Evolutionary conservation across 108 stramenopile species (phyloP).

Genomic region (Poteriospumella lacustris): DNA sequence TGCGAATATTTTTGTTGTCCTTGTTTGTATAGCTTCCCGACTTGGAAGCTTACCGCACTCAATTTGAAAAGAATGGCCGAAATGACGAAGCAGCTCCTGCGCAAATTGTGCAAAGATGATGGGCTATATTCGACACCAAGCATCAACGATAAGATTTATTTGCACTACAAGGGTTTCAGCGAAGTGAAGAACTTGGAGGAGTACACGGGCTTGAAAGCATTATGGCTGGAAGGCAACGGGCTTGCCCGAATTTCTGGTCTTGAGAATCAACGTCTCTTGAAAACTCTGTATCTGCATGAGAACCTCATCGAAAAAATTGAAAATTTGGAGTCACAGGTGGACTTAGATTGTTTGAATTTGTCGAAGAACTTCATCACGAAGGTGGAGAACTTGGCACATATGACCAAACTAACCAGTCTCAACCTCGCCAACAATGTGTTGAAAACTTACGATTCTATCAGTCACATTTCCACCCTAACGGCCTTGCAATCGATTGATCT

Average conservation of each 20-base stretch:
- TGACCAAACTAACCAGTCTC: slow-evolving; percentile 49
- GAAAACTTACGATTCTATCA: slow-evolving; percentile 46
- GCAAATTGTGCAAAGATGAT: slow-evolving; percentile 51
- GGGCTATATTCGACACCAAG: slow-evolving; percentile 56
- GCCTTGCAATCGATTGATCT: slow-evolving; percentile 59
- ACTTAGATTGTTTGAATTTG: slow-evolving; percentile 58
- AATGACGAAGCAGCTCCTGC: slow-evolving; percentile 45
- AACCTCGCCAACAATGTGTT: slow-evolving; percentile 56
- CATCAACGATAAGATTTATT: slow-evolving; percentile 66
- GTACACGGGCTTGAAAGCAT: slow-evolving; percentile 60
- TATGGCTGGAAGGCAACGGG: slow-evolving; percentile 68
- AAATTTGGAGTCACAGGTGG: slow-evolving; percentile 38
- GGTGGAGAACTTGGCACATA: slow-evolving; percentile 44
- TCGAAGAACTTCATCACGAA: slow-evolving; percentile 55
- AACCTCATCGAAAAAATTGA: slow-evolving; percentile 61
- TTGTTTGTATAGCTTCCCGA: no score
- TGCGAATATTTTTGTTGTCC: no score
- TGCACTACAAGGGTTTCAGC: slow-evolving; percentile 66
- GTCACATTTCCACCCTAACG: slow-evolving; percentile 35
- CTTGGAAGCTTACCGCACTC: no score
- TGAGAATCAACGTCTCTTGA: slow-evolving; percentile 44
- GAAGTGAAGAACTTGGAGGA: slow-evolving; percentile 60
- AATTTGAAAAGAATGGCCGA: slow-evolving; percentile 44
- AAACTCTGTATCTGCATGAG: slow-evolving; percentile 60
- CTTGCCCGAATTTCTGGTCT: slow-evolving; percentile 52